A percentile compares a stretch with the other conserved stretches of the same genome.
Evolutionary conservation across 2,329 filamentous ascomycete species (phyloP).

Genomic region (Ramichloridium luteum): DNA sequence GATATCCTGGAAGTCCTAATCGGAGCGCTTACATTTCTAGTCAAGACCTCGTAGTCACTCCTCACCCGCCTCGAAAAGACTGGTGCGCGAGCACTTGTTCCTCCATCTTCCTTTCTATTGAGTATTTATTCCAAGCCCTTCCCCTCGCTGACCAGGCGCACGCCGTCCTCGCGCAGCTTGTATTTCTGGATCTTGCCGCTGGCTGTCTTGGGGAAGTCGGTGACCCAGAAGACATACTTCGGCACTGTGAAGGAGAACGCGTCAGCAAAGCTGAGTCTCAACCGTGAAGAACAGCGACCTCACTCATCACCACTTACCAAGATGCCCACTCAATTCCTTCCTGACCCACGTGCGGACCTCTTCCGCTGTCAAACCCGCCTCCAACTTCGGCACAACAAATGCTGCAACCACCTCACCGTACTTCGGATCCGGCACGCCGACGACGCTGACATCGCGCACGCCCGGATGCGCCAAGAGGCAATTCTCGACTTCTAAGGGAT

Average conservation of each 20-base stretch:
- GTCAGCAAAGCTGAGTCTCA: no score
- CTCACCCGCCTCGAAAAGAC: no score
- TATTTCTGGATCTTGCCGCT: constrained; percentile 97
- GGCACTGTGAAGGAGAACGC: constrained; percentile 43
- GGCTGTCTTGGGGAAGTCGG: constrained; percentile 83
- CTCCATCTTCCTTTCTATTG: constrained; percentile 4
- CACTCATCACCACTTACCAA: constrained; percentile 35
- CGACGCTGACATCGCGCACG: constrained; percentile 66
- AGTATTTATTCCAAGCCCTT: constrained; percentile 16
- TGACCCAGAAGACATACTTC: constrained; percentile 77
- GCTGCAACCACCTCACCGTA: constrained; percentile 82
- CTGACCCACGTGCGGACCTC: constrained; percentile 62
- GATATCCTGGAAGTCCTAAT: no score
- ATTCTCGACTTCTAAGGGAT: constrained; percentile 86
- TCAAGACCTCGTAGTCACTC: no score
- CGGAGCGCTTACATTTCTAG: no score
- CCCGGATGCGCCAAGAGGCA: constrained; percentile 61
- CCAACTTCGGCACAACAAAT: constrained; percentile 53
- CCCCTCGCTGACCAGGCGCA: constrained; percentile 34
- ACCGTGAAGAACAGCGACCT: not conserved
- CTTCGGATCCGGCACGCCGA: constrained; percentile 67
- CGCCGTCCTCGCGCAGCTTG: constrained; percentile 59
- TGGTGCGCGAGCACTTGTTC: no score
- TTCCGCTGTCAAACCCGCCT: constrained; percentile 40
- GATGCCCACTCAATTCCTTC: constrained; percentile 56